Percentiles rank a stretch among this genome's conserved stretches.
phyloP scores from a whole-genome alignment of 148 eudicot species.

The Rhododendron simsii region DNA sequence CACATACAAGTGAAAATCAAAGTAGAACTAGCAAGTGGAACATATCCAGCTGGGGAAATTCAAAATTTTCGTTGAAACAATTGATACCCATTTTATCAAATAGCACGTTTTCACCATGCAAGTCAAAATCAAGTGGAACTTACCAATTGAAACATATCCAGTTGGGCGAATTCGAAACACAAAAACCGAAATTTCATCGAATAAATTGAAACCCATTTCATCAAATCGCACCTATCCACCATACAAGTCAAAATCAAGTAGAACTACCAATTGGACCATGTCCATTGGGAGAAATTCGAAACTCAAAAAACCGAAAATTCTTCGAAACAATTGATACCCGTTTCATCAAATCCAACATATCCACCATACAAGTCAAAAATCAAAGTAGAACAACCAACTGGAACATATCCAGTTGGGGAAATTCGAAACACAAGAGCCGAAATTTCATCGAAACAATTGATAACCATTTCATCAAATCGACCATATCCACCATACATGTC shows the following conservation, averaged over 20 bases:
- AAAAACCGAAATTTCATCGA: background rate
- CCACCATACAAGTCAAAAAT: background rate
- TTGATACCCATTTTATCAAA: background rate
- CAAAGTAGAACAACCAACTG: background rate
- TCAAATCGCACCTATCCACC: background rate
- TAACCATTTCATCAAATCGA: background rate
- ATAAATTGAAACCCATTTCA: background rate
- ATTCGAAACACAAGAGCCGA: background rate
- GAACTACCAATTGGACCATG: background rate
- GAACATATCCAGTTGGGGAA: background rate
- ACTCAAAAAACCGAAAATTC: background rate
- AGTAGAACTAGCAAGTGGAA: background rate
- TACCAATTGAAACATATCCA: background rate
- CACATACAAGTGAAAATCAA: background rate
- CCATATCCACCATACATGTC: background rate
- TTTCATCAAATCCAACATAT: background rate
- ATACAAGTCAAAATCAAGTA: slow-evolving; percentile 3
- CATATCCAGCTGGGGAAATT: background rate
- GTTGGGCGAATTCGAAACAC: background rate
- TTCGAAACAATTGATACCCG: background rate
- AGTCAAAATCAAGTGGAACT: background rate
- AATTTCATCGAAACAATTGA: background rate
- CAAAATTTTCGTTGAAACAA: background rate
- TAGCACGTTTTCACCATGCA: background rate
- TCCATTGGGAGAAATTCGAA: background rate